phyloP scores from a whole-genome alignment of 768 basidiomycete species.

The Termitomyces sp. region DNA sequence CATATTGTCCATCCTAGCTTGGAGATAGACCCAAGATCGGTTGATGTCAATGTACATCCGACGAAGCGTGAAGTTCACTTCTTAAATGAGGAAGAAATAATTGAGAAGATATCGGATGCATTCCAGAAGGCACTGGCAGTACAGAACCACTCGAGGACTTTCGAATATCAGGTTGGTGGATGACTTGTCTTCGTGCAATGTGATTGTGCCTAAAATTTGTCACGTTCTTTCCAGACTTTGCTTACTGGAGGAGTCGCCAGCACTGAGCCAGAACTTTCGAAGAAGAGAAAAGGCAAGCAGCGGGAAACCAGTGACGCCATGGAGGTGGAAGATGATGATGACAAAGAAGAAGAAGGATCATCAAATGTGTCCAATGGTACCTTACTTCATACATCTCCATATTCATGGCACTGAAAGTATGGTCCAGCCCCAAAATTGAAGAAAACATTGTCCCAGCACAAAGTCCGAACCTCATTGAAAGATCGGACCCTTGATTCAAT shows the following conservation, averaged over 20 bases:
- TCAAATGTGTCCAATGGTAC: constrained; percentile 21
- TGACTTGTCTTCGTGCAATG: not conserved
- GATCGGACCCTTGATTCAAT: constrained; percentile 95
- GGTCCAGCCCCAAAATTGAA: constrained; percentile 18
- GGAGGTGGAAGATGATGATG: constrained; percentile 20
- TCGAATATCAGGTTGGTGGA: constrained; percentile 62
- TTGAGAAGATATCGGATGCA: constrained; percentile 66
- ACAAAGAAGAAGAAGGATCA: constrained; percentile 22
- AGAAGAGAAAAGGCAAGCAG: constrained; percentile 38
- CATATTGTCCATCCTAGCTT: constrained; percentile 41
- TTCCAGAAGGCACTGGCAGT: constrained; percentile 63
- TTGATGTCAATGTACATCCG: constrained; percentile 98
- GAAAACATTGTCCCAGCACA: constrained; percentile 74
- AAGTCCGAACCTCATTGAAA: constrained; percentile 83
- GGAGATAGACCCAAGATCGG: constrained; percentile 76
- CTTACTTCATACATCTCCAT: not conserved
- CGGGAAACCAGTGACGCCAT: constrained; percentile 20
- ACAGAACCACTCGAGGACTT: constrained; percentile 61
- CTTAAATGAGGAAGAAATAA: constrained; percentile 83
- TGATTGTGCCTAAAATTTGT: not conserved
- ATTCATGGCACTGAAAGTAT: not conserved
- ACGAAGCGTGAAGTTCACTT: constrained; percentile 98
- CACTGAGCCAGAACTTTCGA: constrained; percentile 20
- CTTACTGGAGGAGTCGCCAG: constrained; percentile 48
- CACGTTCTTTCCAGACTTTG: constrained; percentile 39